These are phyloP conservation scores for Sisymbrium altissimum DNA, from an alignment of 345 rosid species.

Conservation along the genomic window DNA sequence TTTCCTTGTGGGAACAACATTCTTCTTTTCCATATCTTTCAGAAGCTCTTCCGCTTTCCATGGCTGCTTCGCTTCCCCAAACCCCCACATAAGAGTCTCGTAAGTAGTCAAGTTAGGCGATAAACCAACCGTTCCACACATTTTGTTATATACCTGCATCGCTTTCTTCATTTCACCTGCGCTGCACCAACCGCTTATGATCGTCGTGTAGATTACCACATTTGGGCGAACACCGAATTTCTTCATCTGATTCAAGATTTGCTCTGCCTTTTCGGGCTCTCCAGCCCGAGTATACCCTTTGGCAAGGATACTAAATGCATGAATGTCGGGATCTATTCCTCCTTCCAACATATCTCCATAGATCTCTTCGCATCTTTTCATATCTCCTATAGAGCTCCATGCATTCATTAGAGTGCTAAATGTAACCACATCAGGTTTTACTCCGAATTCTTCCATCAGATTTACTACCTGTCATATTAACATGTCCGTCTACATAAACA, in stretches of 20 bases:
- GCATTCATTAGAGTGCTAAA: constrained; percentile 94
- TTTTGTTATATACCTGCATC: constrained; percentile 48
- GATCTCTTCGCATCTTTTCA: constrained; percentile 82
- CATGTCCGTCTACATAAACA: background rate
- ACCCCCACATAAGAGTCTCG: constrained; percentile 91
- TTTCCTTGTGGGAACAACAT: constrained; percentile 51
- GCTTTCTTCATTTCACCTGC: constrained; percentile 75
- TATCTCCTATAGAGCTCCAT: constrained; percentile 82
- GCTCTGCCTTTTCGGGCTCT: constrained; percentile 70
- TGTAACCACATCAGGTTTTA: constrained; percentile 77
- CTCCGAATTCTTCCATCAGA: constrained; percentile 64
- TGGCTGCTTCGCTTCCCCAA: constrained; percentile 79
- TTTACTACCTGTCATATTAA: constrained; percentile 47
- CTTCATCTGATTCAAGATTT: constrained; percentile 52
- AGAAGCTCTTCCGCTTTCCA: constrained; percentile 78
- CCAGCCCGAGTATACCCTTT: constrained; percentile 80
- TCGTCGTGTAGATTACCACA: constrained; percentile 80
- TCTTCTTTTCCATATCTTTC: constrained; percentile 58
- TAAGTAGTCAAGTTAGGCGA: constrained; percentile 72
- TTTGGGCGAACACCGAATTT: constrained; percentile 58
- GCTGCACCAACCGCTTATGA: constrained; percentile 84
- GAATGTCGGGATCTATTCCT: constrained; percentile 73
- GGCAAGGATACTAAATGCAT: constrained; percentile 75
- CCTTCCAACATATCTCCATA: constrained; percentile 71
- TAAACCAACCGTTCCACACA: constrained; percentile 49